A percentile compares a stretch with the other conserved stretches of the same genome.
Evolutionary conservation across 768 basidiomycete genomes (phyloP).

Genomic region (Dentipellis sp.): DNA sequence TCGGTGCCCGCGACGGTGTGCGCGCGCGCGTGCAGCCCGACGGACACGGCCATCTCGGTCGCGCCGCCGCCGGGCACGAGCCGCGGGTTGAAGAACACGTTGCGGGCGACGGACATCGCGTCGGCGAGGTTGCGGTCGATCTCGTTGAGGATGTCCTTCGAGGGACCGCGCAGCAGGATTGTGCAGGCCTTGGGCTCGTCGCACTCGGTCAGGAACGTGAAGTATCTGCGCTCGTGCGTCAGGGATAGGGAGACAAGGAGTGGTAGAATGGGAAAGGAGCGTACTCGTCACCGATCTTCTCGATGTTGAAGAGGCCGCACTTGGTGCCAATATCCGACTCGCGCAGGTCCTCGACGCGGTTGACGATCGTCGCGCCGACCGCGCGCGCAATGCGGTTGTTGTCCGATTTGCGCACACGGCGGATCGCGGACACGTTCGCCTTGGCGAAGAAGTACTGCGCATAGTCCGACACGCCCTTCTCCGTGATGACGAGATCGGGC

Average conservation of each 20-base stretch:
- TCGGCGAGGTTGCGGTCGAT: conserved; percentile 97
- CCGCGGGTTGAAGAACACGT: conserved; percentile 90
- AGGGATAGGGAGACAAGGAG: not conserved
- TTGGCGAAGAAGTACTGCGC: conserved; percentile 88
- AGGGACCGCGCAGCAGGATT: conserved; percentile 93
- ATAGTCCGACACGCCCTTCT: conserved; percentile 95
- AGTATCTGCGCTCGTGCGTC: conserved; percentile 52
- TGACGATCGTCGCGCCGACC: conserved; percentile 93
- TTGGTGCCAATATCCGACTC: conserved; percentile 87
- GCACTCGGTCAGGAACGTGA: conserved; percentile 95
- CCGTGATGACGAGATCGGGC: conserved; percentile 91
- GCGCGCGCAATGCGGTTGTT: conserved; percentile 98
- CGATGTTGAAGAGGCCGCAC: conserved; percentile 94
- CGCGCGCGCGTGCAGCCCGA: conserved; percentile 75
- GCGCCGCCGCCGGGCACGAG: conserved; percentile 96
- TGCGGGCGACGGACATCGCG: conserved; percentile 95
- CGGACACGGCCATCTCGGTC: conserved; percentile 95
- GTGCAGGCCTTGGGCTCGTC: conserved; percentile 91
- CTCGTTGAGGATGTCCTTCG: conserved; percentile 97
- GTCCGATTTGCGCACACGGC: conserved; percentile 97
- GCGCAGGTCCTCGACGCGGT: conserved; percentile 89
- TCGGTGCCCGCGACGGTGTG: conserved; percentile 80
- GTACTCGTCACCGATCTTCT: conserved; percentile 95
- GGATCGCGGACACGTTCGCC: conserved; percentile 84
- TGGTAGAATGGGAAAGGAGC: conserved; percentile 6